phyloP scores from a whole-genome alignment of 352 stramenopile genomes.

The Globisporangium takayamanum region DNA sequence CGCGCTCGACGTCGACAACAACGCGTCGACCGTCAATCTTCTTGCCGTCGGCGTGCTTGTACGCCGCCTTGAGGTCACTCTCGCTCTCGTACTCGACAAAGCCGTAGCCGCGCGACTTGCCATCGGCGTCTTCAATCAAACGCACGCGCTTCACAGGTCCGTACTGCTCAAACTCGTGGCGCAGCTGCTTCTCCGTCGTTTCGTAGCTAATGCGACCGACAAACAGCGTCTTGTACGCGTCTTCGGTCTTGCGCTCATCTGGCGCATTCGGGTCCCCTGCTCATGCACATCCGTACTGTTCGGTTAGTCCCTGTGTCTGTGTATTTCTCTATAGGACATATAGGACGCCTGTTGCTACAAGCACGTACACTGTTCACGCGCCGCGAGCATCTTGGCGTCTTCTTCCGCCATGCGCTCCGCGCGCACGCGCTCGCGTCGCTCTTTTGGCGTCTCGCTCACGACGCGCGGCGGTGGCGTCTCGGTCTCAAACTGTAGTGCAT shows the following conservation, averaged over 20 bases:
- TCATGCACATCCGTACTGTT: neutral
- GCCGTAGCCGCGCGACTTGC: slow-evolving; percentile 93
- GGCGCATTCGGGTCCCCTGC: slow-evolving; percentile 55
- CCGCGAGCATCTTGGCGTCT: slow-evolving; percentile 60
- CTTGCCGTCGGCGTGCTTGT: slow-evolving; percentile 92
- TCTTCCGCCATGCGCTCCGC: slow-evolving; percentile 51
- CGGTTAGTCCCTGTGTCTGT: too few species aligned
- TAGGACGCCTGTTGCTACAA: neutral
- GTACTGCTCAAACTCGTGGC: slow-evolving; percentile 95
- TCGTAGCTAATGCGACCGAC: slow-evolving; percentile 96
- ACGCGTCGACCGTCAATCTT: slow-evolving; percentile 95
- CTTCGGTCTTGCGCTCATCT: slow-evolving; percentile 67
- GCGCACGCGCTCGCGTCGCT: slow-evolving; percentile 54
- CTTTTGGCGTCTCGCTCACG: slow-evolving; percentile 72
- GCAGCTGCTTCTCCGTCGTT: slow-evolving; percentile 96
- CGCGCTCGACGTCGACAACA: slow-evolving; percentile 97
- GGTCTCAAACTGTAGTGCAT: slow-evolving; percentile 42
- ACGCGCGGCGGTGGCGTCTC: slow-evolving; percentile 45
- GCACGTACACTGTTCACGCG: slow-evolving; percentile 50
- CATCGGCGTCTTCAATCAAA: slow-evolving; percentile 81
- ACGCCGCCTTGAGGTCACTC: slow-evolving; percentile 94
- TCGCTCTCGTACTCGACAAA: slow-evolving; percentile 99
- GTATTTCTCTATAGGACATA: too few species aligned
- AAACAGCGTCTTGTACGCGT: slow-evolving; percentile 98
- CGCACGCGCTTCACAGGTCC: slow-evolving; percentile 87